Conservation (phyloP, 805 yeast genomes). For the Vanderwaltozyma polyspora region DNA sequence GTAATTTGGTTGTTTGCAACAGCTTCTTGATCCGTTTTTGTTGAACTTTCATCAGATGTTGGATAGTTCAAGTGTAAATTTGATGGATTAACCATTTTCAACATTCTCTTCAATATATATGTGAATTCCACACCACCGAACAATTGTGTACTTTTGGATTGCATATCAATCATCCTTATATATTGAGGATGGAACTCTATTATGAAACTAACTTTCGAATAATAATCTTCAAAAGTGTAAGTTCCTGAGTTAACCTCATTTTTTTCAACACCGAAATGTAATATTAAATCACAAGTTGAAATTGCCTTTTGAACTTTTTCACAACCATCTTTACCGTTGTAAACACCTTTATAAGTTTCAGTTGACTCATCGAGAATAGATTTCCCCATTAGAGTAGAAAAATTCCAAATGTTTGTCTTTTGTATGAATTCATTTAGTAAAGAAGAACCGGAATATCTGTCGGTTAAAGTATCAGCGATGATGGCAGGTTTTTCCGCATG, state of each 20-base stretch:
- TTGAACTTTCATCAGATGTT: neutral
- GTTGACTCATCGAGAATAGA: constrained; percentile 62
- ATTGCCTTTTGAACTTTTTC: constrained; percentile 39
- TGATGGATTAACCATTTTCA: constrained; percentile 27
- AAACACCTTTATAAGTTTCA: constrained; percentile 57
- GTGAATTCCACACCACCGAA: constrained; percentile 34
- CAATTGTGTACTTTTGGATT: constrained; percentile 4
- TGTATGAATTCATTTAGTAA: constrained; percentile 39
- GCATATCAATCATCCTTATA: constrained; percentile 31
- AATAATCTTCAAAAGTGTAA: constrained; percentile 33
- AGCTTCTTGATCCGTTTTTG: too few relatives aligned
- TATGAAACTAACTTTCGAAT: constrained; percentile 31
- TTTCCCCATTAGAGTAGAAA: constrained; percentile 58
- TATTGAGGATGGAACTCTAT: constrained; percentile 46
- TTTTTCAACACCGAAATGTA: constrained; percentile 57
- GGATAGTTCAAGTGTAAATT: constrained; percentile 10
- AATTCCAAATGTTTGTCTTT: constrained; percentile 40
- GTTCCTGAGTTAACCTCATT: constrained; percentile 65
- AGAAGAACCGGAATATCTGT: constrained; percentile 42
- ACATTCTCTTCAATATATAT: constrained; percentile 37
- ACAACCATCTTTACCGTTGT: constrained; percentile 49
- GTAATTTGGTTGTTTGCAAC: neutral
- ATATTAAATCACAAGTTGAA: constrained; percentile 51
- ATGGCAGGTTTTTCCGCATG: constrained; percentile 48
- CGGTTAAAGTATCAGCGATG: constrained; percentile 59